phyloP scores from a whole-genome alignment of 805 yeast genomes.

The Zygosaccharomyces kombuchaensis region DNA sequence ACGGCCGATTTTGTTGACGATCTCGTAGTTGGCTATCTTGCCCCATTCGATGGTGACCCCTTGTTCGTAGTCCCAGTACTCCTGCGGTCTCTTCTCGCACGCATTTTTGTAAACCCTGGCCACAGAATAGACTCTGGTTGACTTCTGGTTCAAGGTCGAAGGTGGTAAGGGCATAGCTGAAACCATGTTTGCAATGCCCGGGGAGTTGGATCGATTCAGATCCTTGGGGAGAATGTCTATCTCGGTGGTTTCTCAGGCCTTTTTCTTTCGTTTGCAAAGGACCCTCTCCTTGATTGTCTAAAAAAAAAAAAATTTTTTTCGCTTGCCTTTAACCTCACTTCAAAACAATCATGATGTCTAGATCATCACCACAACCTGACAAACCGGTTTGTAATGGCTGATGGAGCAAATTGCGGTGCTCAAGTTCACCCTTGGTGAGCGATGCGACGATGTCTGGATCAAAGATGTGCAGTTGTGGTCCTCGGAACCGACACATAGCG shows the following conservation, averaged over 20 bases:
- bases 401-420: constrained; percentile 16
- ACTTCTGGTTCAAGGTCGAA: constrained; percentile 33
- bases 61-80: constrained; percentile 82
- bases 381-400: constrained; percentile 4
- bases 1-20: constrained; percentile 77
- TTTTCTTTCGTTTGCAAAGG: not conserved
- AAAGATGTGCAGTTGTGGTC: constrained; percentile 32
- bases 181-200: constrained; percentile 1
- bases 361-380: not conserved
- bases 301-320: not conserved
- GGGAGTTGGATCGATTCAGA: too few relatives aligned
- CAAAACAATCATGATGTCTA: too few relatives aligned
- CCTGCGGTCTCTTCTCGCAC: constrained; percentile 66
- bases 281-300: not conserved
- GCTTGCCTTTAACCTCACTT: not conserved
- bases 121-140: constrained; percentile 45
- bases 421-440: constrained; percentile 22
- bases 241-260: not conserved
- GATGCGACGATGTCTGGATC: constrained; percentile 19
- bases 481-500: not conserved
- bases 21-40: constrained; percentile 77
- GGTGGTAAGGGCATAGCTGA: constrained; percentile 33
- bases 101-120: constrained; percentile 82
- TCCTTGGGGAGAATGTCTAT: too few relatives aligned
- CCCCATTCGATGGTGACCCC: constrained; percentile 75